Base-by-base conservation (phyloP, 768 basidiomycete species). In the Naganishia randhawae region DNA sequence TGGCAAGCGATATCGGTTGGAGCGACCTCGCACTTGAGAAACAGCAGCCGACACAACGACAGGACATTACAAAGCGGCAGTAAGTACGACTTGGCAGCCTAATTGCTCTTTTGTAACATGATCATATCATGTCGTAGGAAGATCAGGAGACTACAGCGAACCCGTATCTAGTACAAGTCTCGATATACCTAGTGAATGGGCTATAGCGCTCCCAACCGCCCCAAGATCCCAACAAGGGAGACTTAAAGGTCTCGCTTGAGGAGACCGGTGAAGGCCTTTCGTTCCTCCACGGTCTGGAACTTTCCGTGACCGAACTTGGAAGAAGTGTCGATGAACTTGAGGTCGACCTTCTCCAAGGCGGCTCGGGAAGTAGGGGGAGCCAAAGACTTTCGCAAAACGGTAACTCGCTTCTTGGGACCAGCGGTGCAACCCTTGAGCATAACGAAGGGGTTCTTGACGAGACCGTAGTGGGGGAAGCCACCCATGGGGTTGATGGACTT, bases 281-380 rank as follows among this genome's bases (percentile, higher is more conserved):
- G 97, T 88, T 97, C 95, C 83, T 91, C 90, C 84, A 85, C 85
- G 55, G 92, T 93, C 85, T 98, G 93, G 92, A 94, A 96, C 54
- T 89, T 88, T 77, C 93, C 93, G 79, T 96, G 94, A 75, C 94
- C 92, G 83, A 92, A 93, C 83, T 96, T 96, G 82, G 91, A 94
- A 50, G 92, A 91, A 37, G 95, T 97, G 79, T 95, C 93, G 86
- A 98, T 95, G 84, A 94, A 97, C 83, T 95, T 97, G 86, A 96
- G 89, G 70, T 89, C 86, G 71, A 96, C 90, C 85, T 98, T 94
- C 86, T 99, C 96, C 80, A 98, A 86, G 82, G 97, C 92, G 82
- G 88, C 86, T 79, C 93, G 90, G 71, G 89, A 90, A 50, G 95
- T 95, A 85, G 94, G 94, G 66, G 90, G 88, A 89, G 93, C 91